Evolutionary conservation across 805 yeast species (phyloP).

Genomic region (Nakazawaea populi): DNA sequence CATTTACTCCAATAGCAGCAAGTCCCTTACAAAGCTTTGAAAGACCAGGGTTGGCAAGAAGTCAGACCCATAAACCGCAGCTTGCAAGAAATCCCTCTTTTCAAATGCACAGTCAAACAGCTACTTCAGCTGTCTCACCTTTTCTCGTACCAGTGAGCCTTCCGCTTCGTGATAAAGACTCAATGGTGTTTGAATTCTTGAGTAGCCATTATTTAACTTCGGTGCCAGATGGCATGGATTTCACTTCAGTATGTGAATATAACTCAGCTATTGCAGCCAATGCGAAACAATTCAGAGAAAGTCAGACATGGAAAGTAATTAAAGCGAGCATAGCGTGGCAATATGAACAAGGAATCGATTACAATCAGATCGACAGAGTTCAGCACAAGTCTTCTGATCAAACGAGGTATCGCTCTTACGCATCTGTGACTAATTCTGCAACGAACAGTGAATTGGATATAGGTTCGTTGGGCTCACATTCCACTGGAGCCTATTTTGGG

Average conservation of each 20-base stretch:
- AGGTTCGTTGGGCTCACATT: conserved; percentile 11
- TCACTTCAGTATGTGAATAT: conserved; percentile 48
- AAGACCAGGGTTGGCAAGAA: conserved; percentile 11
- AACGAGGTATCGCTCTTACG: not conserved
- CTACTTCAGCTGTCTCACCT: conserved; percentile 14
- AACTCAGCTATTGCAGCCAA: conserved; percentile 53
- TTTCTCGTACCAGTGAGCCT: conserved; percentile 35
- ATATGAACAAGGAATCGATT: conserved; percentile 9
- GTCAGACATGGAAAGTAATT: conserved; percentile 59
- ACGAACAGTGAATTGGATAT: conserved; percentile 11
- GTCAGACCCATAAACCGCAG: conserved; percentile 13
- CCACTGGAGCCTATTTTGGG: conserved; percentile 9
- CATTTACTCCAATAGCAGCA: conserved; percentile 8
- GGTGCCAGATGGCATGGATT: conserved; percentile 41
- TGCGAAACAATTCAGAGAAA: conserved; percentile 44
- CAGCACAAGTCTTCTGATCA: conserved; percentile 1
- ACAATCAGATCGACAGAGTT: conserved; percentile 1
- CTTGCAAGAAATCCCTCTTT: conserved; percentile 16
- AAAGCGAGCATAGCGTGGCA: conserved; percentile 40
- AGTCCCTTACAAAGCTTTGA: not conserved
- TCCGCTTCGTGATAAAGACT: conserved; percentile 38
- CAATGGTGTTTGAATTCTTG: conserved; percentile 38
- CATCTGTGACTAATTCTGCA: not conserved
- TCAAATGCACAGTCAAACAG: not conserved
- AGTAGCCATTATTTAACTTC: conserved; percentile 42